Conservation (phyloP, 208 protist genomes). For the Tritrichomonas musculus region DNA sequence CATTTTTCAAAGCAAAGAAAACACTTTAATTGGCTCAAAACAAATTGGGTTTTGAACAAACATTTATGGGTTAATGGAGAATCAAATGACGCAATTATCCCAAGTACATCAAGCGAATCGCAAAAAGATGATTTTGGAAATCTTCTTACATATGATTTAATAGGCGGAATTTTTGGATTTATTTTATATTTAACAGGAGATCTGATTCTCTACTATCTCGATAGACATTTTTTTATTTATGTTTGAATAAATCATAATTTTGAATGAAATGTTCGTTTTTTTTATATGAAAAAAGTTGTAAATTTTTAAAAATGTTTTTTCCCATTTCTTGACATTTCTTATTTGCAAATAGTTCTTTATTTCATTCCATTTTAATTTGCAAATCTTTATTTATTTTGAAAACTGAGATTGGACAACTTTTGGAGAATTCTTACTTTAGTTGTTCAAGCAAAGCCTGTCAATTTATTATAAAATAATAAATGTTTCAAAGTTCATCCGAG, state of each 20-base stretch:
- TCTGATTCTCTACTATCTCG: neutral
- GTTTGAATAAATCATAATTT: neutral
- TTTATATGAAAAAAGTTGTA: too few species aligned
- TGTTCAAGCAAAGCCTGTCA: too few species aligned
- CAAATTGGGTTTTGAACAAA: neutral
- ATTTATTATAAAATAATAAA: neutral
- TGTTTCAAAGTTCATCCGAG: neutral
- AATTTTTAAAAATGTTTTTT: too few species aligned
- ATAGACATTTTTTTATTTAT: neutral
- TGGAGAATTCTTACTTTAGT: too few species aligned
- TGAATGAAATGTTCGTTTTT: too few species aligned
- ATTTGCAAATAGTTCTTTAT: too few species aligned
- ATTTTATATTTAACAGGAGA: neutral
- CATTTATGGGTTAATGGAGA: neutral
- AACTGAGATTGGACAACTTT: too few species aligned
- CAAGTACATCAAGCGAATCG: neutral
- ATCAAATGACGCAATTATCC: neutral
- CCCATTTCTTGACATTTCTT: too few species aligned
- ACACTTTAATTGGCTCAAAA: conserved; percentile 7
- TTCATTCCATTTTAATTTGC: too few species aligned
- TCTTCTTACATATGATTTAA: neutral
- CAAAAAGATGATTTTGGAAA: neutral
- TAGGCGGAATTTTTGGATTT: neutral
- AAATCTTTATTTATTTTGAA: too few species aligned
- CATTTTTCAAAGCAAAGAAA: neutral